Conservation (phyloP, 192 early-diverging fungal species). For the Backusella sp. region DNA sequence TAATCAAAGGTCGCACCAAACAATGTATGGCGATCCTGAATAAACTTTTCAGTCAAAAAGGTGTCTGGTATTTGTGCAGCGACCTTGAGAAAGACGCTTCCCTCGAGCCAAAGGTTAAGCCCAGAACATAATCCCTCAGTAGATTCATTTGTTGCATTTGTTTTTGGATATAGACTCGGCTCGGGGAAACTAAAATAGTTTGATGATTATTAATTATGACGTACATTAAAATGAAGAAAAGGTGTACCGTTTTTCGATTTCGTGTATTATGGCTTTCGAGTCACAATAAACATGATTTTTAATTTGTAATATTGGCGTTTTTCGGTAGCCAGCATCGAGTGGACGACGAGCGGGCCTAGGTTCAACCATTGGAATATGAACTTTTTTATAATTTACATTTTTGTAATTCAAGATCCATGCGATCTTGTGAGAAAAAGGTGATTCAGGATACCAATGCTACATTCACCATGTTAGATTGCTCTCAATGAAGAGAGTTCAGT, state of each 20-base stretch:
- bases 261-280: constrained; percentile 21
- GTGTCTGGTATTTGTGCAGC: neutral
- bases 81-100: neutral
- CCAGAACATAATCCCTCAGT: neutral
- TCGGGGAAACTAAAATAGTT: constrained; percentile 14
- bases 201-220: neutral
- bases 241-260: constrained; percentile 16
- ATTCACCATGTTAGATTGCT: neutral
- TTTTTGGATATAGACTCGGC: constrained; percentile 21
- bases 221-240: neutral
- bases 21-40: neutral
- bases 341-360: constrained; percentile 20
- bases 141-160: neutral
- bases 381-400: constrained; percentile 17
- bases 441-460: constrained; percentile 7
- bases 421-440: constrained; percentile 16
- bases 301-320: constrained; percentile 35
- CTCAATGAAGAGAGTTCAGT: neutral
- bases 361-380: constrained; percentile 7
- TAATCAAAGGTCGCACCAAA: neutral
- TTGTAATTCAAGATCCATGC: constrained; percentile 21
- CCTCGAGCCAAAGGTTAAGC: constrained; percentile 9
- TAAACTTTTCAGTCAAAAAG: neutral
- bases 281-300: constrained; percentile 28
- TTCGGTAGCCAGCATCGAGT: constrained; percentile 32